A percentile compares a stretch with the other conserved stretches of the same genome.
Evolutionary conservation across 2,329 filamentous ascomycete genomes (phyloP).

Genomic region (Tolypocladium paradoxum): DNA sequence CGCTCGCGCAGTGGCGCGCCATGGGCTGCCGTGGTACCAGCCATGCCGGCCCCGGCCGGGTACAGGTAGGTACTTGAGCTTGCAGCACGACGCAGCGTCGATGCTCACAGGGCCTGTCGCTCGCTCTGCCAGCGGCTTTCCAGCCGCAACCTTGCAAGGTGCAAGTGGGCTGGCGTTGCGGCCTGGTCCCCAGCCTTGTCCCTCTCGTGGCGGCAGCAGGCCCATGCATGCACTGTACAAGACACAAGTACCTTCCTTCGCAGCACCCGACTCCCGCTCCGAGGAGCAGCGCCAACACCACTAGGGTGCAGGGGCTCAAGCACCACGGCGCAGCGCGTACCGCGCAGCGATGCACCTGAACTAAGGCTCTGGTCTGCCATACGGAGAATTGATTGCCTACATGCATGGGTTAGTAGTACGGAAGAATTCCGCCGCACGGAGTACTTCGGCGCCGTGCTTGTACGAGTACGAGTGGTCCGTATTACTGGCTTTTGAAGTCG

Average conservation of each 20-base stretch:
- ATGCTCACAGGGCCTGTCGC: no score
- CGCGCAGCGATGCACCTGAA: background rate
- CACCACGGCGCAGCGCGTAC: background rate
- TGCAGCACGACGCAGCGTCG: background rate
- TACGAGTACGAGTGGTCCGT: background rate
- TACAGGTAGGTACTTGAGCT: background rate
- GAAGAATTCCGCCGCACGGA: background rate
- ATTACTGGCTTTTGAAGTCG: background rate
- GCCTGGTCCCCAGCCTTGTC: background rate
- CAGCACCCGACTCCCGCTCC: background rate
- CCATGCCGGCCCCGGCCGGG: background rate
- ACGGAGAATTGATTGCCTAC: constrained; percentile 3
- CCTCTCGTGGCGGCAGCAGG: constrained; percentile 1
- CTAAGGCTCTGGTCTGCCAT: background rate
- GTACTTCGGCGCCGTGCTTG: background rate
- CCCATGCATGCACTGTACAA: constrained; percentile 1
- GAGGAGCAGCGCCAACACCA: background rate
- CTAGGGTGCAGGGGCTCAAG: background rate
- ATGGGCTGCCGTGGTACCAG: background rate
- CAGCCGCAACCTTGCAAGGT: background rate
- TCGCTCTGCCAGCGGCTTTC: background rate
- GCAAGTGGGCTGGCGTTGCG: background rate
- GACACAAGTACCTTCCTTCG: background rate
- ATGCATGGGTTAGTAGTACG: constrained; percentile 1
- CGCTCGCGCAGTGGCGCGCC: constrained; percentile 1